phyloP scores from a whole-genome alignment of 2,329 filamentous ascomycete genomes.

The Dactylellina drechsleri region DNA sequence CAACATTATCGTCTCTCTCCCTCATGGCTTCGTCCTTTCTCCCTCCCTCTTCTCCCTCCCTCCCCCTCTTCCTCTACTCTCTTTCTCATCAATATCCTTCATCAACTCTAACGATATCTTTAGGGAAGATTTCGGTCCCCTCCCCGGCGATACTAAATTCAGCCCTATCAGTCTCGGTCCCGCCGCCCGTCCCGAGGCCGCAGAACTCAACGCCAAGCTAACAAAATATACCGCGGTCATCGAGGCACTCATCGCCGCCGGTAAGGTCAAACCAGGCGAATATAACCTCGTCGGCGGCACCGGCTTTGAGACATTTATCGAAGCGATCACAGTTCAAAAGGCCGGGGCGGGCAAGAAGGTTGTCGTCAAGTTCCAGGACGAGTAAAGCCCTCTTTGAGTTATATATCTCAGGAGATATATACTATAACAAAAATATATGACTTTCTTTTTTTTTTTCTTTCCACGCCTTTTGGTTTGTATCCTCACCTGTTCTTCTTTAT shows the following conservation, averaged over 20 bases:
- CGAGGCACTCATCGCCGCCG: conserved; percentile 3
- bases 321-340: conserved; percentile 24
- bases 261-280: conserved; percentile 29
- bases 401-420: too few relatives aligned
- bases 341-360: conserved; percentile 32
- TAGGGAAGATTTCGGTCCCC: conserved; percentile 38
- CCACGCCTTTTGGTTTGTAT: too few relatives aligned
- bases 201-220: conserved; percentile 18
- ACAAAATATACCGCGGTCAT: conserved; percentile 20
- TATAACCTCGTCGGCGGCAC: conserved; percentile 22
- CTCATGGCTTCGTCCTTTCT: too few relatives aligned
- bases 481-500: too few relatives aligned
- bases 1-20: too few relatives aligned
- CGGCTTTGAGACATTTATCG: conserved; percentile 34
- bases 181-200: conserved; percentile 24
- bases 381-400: conserved; percentile 11
- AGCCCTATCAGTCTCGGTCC: conserved; percentile 24
- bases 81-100: not conserved
- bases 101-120: not conserved
- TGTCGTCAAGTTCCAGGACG: conserved; percentile 44
- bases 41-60: too few relatives aligned
- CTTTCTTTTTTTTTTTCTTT: not conserved
- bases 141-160: conserved; percentile 35
- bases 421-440: too few relatives aligned
- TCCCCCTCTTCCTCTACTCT: not conserved